Evolutionary conservation across 345 rosid genomes (phyloP).

Genomic region (Eucalyptus cloeziana): DNA sequence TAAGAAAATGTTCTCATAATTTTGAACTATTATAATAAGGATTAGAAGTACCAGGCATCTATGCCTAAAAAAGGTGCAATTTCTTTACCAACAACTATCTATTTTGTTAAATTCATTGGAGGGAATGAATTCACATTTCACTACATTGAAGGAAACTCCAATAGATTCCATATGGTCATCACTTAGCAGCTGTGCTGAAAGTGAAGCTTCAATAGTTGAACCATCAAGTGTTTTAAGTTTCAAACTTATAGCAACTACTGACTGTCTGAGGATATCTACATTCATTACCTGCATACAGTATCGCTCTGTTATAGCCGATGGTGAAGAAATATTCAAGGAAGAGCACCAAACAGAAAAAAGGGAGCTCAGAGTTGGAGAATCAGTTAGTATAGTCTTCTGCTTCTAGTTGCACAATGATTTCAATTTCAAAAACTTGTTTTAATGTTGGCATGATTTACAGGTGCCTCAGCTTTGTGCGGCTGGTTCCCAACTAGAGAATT

Average conservation of each 20-base stretch:
- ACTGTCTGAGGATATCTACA: neutral
- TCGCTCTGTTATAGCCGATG: constrained; percentile 14
- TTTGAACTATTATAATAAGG: neutral
- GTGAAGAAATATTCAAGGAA: constrained; percentile 15
- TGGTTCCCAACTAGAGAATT: constrained; percentile 31
- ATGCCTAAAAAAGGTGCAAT: neutral
- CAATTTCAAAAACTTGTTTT: neutral
- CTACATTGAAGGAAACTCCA: neutral
- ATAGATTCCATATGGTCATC: neutral
- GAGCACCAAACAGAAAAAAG: constrained; percentile 22
- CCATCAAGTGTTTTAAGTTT: neutral
- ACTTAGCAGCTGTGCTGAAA: neutral
- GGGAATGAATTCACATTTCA: neutral
- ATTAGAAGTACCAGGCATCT: neutral
- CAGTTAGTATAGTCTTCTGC: constrained; percentile 13
- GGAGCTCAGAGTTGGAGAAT: constrained; percentile 23
- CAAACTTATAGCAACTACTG: neutral
- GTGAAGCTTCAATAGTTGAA: neutral
- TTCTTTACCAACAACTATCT: neutral
- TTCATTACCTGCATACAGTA: constrained; percentile 13
- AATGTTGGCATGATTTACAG: constrained; percentile 3
- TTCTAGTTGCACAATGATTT: neutral
- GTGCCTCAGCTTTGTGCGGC: constrained; percentile 21
- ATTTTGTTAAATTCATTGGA: neutral
- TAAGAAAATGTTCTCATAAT: neutral